Base-by-base conservation (phyloP, 306 rosid genomes). In the Acacia confusa region DNA sequence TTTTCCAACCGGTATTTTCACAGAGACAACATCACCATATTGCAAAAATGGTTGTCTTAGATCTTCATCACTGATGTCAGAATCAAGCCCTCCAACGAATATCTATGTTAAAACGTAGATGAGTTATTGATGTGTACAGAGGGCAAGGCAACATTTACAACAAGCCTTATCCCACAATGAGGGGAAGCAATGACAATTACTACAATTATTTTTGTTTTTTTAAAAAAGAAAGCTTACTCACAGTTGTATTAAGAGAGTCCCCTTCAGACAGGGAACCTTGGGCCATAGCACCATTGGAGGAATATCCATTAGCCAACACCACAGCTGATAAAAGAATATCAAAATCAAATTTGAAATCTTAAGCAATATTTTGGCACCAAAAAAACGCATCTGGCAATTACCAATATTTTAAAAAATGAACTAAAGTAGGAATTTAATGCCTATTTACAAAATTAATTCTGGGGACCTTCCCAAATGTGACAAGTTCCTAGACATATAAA, bases 11-110 rank as follows among this genome's bases (percentile, higher is more conserved):
- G 95, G 95, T 64, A 91, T 91, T 82, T 91, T 91, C 79, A 91
- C 95, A 28, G 95, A 91, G 64, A 89, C 70, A 85, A 89, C 85
- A 58, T 89, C 95, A 78, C 95, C 95, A 47, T 86, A 91, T 30
- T 88, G 83, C 64, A 86, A 84, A 86, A 91, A 89, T 15, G 90
- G 86, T 57, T 86, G 95, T 81, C 87, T 85, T 19, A 91, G 95
- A 78, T 86, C 92, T 74, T 91, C 93, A 79, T 89, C 95, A 70
- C 75, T 82, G 73, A 88, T 86, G 78, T 91, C 95, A 67, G 93
- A 89, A 84, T 89, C 95, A 67, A 91, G 92, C 72, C 95, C 95
- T 30, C 95, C 95, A 77, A 91, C 95, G 82, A 91, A 91, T 76
- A 91, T 89, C 95, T 91, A 36, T 6, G 74, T 38, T 52, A 48